Base-by-base conservation (phyloP, 495 filamentous ascomycete genomes). In the Talaromyces ruber region DNA sequence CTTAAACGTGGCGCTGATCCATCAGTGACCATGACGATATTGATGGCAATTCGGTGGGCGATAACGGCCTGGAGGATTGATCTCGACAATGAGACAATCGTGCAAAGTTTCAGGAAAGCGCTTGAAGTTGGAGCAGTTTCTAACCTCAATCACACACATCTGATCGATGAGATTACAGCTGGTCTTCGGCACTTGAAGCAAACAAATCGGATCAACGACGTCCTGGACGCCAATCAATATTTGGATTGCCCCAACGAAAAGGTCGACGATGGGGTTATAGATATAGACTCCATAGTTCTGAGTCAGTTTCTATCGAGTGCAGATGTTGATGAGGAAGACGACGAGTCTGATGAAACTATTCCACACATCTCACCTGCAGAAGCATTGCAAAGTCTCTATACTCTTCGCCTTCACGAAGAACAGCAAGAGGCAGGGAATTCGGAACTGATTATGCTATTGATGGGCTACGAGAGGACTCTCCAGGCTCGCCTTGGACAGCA, bases 21-120 rank as follows among this genome's bases (percentile, higher is more conserved):
- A 50, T 32, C 62, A 26, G 43, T 25, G 16, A 63, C 61, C 30
- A 68, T 70, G 60, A 64, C 21, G 16, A 34, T 70, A 16, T 53
- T 71, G 16, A 22, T 63, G 29, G 68, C 66, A 25, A 47, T 71
- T 18, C 62, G 61, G 28, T 65, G 66, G 61, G 61, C 34, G 1
- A 63, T 67, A 25, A 28, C 30, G 1, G 64, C 62, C 6, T 72
- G 65, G 69, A 18, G 53, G 12, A 6, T 60, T 2, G 63, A 64
- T 54, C 18, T 71, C 7, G 30, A 34, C 1, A 1, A 14, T 26
- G 14, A 12, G 18, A 62, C 64, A 30, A 65, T 71, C 9, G 24
- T 53, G 14, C 66, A 70, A 21, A 67, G 59, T 28, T 70, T 69
- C 61, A 63, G 34, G 32, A 67, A 65, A 37, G 62, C 65, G 14